Evolutionary conservation across 148 eudicot genomes (phyloP).

Genomic region (Silene uniflora): DNA sequence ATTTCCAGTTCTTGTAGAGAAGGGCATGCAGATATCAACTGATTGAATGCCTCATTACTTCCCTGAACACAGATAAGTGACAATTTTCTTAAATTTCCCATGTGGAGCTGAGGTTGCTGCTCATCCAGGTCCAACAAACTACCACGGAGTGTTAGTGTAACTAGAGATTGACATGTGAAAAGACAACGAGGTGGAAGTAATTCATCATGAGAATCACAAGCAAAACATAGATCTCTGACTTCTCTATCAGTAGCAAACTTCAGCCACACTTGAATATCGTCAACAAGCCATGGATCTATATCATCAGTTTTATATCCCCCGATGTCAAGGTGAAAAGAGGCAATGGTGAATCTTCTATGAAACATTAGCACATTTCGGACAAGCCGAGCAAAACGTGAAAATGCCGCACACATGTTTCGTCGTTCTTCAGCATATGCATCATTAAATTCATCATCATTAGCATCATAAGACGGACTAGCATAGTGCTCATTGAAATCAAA

Average conservation of each 20-base stretch:
- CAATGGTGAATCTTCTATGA: background rate
- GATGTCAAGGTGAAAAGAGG: background rate
- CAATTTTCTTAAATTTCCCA: too few species aligned
- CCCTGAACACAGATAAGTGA: too few species aligned
- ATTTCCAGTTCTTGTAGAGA: background rate
- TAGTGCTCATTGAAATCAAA: background rate
- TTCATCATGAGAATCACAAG: too few species aligned
- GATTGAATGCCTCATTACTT: too few species aligned
- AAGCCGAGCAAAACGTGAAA: background rate
- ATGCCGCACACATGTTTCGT: too few species aligned
- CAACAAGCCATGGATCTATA: too few species aligned
- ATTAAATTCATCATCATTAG: too few species aligned
- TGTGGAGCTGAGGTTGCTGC: too few species aligned
- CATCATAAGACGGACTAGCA: background rate
- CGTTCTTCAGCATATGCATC: too few species aligned
- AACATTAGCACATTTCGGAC: background rate
- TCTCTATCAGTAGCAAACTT: background rate
- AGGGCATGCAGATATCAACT: too few species aligned
- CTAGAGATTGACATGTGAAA: constrained; percentile 11
- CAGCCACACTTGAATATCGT: constrained; percentile 4
- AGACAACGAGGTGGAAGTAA: background rate
- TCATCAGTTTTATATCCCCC: background rate
- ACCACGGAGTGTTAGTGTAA: background rate
- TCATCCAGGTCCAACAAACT: background rate
- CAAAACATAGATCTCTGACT: background rate